Evolutionary conservation across 2,329 filamentous ascomycete genomes (phyloP).

Genomic region (Myriosclerotinia curreyana): DNA sequence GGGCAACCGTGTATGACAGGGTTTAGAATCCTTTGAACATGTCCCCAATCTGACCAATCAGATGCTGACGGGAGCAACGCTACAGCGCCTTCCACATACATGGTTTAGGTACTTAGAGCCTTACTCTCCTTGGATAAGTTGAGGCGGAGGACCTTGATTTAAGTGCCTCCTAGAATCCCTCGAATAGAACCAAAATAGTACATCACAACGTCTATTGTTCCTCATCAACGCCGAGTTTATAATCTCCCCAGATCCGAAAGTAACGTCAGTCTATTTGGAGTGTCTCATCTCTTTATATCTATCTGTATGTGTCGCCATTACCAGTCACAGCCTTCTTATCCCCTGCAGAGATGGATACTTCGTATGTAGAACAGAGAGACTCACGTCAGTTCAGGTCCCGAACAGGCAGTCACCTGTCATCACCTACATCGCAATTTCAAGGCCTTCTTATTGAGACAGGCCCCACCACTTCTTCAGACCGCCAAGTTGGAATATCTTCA

Average conservation of each 20-base stretch:
- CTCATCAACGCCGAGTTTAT: conserved; percentile 22
- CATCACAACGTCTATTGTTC: conserved; percentile 31
- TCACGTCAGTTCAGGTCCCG: conserved; percentile 39
- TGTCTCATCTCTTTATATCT: conserved; percentile 26
- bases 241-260: conserved; percentile 23
- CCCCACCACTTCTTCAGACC: conserved; percentile 26
- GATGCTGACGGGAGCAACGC: conserved; percentile 20
- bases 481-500: conserved; percentile 29
- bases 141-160: conserved; percentile 35
- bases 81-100: conserved; percentile 22
- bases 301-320: conserved; percentile 30
- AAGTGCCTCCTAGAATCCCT: conserved; percentile 35
- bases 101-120: conserved; percentile 32
- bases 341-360: conserved; percentile 35
- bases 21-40: conserved; percentile 20
- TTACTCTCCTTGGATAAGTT: conserved; percentile 30
- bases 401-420: conserved; percentile 37
- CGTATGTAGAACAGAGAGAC: conserved; percentile 39
- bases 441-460: conserved; percentile 34
- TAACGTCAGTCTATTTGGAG: conserved; percentile 23
- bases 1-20: conserved; percentile 19
- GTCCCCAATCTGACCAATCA: conserved; percentile 22
- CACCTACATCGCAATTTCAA: conserved; percentile 36
- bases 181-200: conserved; percentile 35
- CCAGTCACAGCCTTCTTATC: conserved; percentile 35